Base-by-base conservation (phyloP, 305 asterid species). In the Stenogyne calaminthoides region DNA sequence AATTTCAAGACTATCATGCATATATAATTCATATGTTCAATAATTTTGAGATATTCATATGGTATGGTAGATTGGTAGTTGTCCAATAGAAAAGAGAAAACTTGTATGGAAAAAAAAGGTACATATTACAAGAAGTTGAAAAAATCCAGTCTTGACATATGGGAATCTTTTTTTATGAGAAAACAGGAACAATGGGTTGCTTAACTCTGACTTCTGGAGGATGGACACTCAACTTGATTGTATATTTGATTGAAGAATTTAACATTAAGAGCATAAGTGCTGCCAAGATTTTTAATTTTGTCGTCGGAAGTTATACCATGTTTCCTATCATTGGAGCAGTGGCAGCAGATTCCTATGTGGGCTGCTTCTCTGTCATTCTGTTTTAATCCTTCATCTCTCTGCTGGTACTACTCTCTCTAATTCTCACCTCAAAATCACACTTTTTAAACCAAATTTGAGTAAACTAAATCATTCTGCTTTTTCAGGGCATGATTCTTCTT, bases 361-460 rank as follows among this genome's bases (percentile, higher is more conserved):
- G 96, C 11, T 86, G 88, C 73, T 89, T 81, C 80, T 70, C 91
- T 0, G 91, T 89, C 80, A 80, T 87, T 76, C 87, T 91, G 84
- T 80, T 86, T 59, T 89, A 90, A 5, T 82, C 91, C 74, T 76
- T 83, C 72, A 46, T 89, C 62, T 87, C 96, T 40, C 60, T 84
- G 9, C 84, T 84, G 86, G 96, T 89, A 87, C 8, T 54, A 15
- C n/a, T n/a, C n/a, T n/a, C 4, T 25, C 55, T 15, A 3, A n/a
- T 36, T 42, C 6, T 27, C 68, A 10, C 47, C 65, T 60, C 14
- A 27, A 25, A 14, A 14, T 22, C 32, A 34, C 7, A 9, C 34
- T 27, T 27, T 27, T 27, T 27, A 2, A 2, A 27, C 5, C 32
- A 27, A 27, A 20, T 9, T 20, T 34, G 16, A 22, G 0, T 20